Base-by-base conservation (phyloP, 1,139 yeast species). In the Suhomyces atakaporum region DNA sequence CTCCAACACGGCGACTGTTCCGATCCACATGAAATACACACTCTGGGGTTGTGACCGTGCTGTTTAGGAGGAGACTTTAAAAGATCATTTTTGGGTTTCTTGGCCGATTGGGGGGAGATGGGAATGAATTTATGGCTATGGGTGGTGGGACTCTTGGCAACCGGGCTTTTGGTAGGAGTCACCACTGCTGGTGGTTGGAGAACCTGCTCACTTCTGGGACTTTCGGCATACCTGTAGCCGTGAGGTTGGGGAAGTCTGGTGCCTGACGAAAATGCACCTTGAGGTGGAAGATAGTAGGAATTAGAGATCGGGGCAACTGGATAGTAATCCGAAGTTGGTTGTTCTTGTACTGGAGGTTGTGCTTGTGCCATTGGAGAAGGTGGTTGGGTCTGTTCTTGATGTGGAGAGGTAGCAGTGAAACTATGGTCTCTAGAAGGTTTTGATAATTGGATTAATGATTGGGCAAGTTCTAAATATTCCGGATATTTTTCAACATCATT, bases 1-100 rank as follows among this genome's bases (percentile, higher is more conserved):
- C 98, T 78, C 98, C 98, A 92, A 62, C 98, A 92, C 8, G 98
- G 98, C 9, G 96, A 86, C 50, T 85, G 95, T 45, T 83, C 86
- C 1, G 94, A 81, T 9, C 90, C 89, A 63, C 98, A 92, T 4
- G 97, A 87, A 21, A 92, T 82, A 59, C 98, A 92, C 40, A 77
- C 75, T 50, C 90, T 71, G 26, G 62, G 56, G 30, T 62, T 62
- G 36, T 49, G 53, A 31, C 51, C 54, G 28, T 63, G 62, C 35
- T 59, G 65, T 39, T 54, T 58, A 16, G 70, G 63, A 3, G 75
- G 73, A n/a, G 73, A 62, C 45, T 57, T 63, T 33, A 58, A 39
- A 36, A 56, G 43, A 12, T 67, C 73, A 24, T 56, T 40, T 34
- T 64, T 56, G 7, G 63, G 40, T 42, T 40, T 40, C 39, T 62